Base-by-base conservation (phyloP, 1,284 basidiomycete genomes). In the Cutaneotrichosporon dermatis region DNA sequence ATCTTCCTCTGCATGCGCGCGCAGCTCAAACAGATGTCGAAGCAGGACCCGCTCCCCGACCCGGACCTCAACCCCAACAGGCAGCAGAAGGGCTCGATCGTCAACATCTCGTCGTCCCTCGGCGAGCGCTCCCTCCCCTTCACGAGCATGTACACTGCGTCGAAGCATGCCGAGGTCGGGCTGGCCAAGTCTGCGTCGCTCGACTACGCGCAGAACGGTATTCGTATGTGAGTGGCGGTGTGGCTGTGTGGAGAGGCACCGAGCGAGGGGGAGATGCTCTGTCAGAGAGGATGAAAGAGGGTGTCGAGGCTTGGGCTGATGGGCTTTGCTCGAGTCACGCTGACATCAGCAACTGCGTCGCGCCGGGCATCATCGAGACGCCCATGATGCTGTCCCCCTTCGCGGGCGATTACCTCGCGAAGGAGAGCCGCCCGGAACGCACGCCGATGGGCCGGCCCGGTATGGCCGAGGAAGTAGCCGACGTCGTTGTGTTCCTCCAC, bases 381-480 rank as follows among this genome's bases (percentile, higher is more conserved):
- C 15, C 39, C 55, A 46, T 67, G 68, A 55, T 62, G 58, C 51
- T 48, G 61, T 62, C 9, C 57, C 66, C 53, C 64, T 67, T 53
- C 67, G 34, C n/a, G 12, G n/a, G 5, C 2, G 13, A 37, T 58
- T 55, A 41, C 67, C 65, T 11, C 59, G 42, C 16, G 62, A 1
- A 35, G 54, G 9, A 50, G 59, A 39, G 46, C 50, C 10, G 61
- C 63, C 53, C 58, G 55, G 25, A 62, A 58, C 41, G 59, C 66
- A 9, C 68, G 16, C 59, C 71, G 10, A 69, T 71, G 68, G 57
- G 61, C n/a, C 51, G 71, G 15, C 63, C 63, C 51, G 71, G 66
- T 1, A 59, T 48, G 43, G 55, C 65, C 13, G 69, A 68, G 36
- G 71, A 72, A 55, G 56, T 72, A n/a, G 69, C 71, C 2, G 71